Evolutionary conservation across 495 filamentous ascomycete species (phyloP), one percentile per base, ranked within the genome.

Genomic region (Neurospora terricola): DNA sequence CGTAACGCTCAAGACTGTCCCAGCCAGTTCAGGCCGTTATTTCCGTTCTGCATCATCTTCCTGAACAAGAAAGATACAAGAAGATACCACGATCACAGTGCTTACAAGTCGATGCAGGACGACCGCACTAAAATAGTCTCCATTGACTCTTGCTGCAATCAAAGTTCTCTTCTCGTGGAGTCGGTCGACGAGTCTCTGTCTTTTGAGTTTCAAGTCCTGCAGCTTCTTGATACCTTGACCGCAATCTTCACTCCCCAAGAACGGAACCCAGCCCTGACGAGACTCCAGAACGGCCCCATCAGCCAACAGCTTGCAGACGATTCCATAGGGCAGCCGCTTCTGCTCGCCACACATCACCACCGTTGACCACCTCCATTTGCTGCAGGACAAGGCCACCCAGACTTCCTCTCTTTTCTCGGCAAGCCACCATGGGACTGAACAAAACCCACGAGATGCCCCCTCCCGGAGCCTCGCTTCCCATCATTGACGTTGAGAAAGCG

Each of bases 401-500:
- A 71, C 38, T 71, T 71, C 7, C 70, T 71, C 42, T 39, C 11
- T 71, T 38, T 40, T 34, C 38, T 66, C 54, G 27, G 27, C 54
- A 66, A 30, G 36, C 69, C 71, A 39, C 70, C 76, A 77, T 77
- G 76, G 74, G 72, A 43, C 14, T 18, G 27, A 42, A 70, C 37
- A 77, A 76, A 34, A 59, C 69, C 43, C 72, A 38, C 42, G 68
- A 71, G 8, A 69, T 69, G 42, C 70, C 70, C 21, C 69, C 74
- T 43, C 70, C 70, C 18, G 71, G 75, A 14, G 11, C 54, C 27
- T 66, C 66, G 9, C 74, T 72, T 72, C 72, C 73, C 59, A 66
- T 70, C 18, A 18, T 71, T 12, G 54, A 70, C 54, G 39, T 62
- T 68, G 72, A 76, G 36, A 75, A 76, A 40, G 70, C 69, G 14